Evolutionary conservation across 1,139 yeast species (phyloP), one percentile per base, ranked within the genome.

Genomic region (Saccharomyces hybrid): DNA sequence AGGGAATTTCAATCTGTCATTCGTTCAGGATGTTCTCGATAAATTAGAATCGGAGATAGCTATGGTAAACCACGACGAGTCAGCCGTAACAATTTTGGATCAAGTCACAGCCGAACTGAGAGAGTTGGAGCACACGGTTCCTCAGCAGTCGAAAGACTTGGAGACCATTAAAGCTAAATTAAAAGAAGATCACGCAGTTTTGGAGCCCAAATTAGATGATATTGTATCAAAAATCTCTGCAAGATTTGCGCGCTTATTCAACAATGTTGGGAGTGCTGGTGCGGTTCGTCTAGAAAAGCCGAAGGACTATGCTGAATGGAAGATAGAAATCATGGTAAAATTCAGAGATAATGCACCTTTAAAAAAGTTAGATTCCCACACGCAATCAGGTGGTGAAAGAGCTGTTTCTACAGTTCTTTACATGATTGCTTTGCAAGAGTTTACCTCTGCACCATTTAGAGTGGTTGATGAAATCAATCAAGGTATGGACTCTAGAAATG

Each of bases 381-480:
- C 95, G 2, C 99, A 95, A 70, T 89, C 97, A 0, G 99, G 99
- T 54, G 99, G 99, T 52, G 99, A 95, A 69, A 80, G 96, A 63
- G 96, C 99, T 0, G 96, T 93, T 0, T 85, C 97, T 0, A 95
- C 99, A 0, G 91, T 93, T 7, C 81, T 90, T 56, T 95, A 87
- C 66, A 79, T 95, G 63, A 88, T 95, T 79, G 85, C 98, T 0
- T 73, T 95, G 57, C 99, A 95, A 72, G 93, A 91, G n/a, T 76
- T 88, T 56, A 85, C 97, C 0, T 80, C 80, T 46, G 90, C 97
- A 0, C 99, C 99, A 8, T 89, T 95, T 66, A 76, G 98, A 64
- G 93, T 93, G 2, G 97, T 95, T 5, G 99, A 95, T 71, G 99
- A 95, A 73, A 95, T 95, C 60, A 95, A 95, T 69, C 99, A 95